A percentile compares a stretch with the other conserved stretches of the same genome.
Conservation (phyloP, 1,139 yeast species). For the Pichia terricola region DNA sequence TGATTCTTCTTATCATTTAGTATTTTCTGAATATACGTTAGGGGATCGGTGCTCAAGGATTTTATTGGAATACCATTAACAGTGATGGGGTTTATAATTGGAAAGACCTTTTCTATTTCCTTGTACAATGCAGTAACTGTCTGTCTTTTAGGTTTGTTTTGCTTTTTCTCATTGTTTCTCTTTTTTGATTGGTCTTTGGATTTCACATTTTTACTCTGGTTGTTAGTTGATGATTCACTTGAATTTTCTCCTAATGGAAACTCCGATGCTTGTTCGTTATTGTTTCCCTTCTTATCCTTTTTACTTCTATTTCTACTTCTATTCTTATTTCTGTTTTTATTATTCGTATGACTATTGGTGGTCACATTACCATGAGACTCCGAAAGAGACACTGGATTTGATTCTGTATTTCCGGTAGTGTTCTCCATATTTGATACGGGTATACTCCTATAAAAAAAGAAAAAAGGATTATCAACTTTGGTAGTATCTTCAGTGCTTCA, state of each 20-base stretch:
- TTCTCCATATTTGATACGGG: too few relatives aligned
- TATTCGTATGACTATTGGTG: not conserved
- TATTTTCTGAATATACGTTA: constrained; percentile 14
- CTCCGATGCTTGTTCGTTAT: not conserved
- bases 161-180: not conserved
- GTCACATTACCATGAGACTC: not conserved
- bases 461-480: too few relatives aligned
- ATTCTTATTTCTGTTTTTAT: not conserved
- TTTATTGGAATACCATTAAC: constrained; percentile 21
- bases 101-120: constrained; percentile 7
- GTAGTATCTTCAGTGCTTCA: too few relatives aligned
- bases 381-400: not conserved
- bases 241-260: not conserved
- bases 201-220: not conserved
- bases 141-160: not conserved
- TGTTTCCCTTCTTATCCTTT: not conserved
- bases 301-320: not conserved
- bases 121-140: constrained; percentile 1
- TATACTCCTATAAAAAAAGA: too few relatives aligned
- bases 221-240: not conserved
- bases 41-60: constrained; percentile 12
- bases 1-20: constrained; percentile 10
- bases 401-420: not conserved
- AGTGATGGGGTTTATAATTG: constrained; percentile 16
- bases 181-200: not conserved